A percentile compares a stretch with the other conserved stretches of the same genome.
Conservation (phyloP, 345 rosid species). For the Acer yangbiense region DNA sequence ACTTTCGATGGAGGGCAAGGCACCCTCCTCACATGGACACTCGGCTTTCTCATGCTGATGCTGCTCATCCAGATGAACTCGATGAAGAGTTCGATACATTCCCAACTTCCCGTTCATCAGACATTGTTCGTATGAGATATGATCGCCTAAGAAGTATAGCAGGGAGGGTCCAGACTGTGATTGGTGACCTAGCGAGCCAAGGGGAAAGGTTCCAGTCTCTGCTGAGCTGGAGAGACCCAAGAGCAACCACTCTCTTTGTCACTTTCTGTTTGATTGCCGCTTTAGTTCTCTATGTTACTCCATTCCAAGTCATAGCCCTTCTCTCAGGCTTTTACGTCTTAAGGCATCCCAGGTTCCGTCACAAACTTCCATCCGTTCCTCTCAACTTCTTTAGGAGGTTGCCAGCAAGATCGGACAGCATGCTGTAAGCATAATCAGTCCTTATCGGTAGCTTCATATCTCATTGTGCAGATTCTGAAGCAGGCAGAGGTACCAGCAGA, state of each 20-base stretch:
- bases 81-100: constrained; percentile 95
- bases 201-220: constrained; percentile 86
- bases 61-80: constrained; percentile 85
- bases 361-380: constrained; percentile 79
- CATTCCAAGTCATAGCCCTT: constrained; percentile 83
- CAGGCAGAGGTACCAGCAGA: neutral
- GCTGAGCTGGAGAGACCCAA: constrained; percentile 96
- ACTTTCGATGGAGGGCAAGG: constrained; percentile 83
- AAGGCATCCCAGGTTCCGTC: constrained; percentile 93
- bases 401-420: constrained; percentile 95
- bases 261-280: constrained; percentile 85
- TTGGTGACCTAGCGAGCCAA: constrained; percentile 92
- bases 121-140: constrained; percentile 79
- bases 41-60: constrained; percentile 81
- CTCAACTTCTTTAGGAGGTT: constrained; percentile 93
- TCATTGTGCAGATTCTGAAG: neutral
- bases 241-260: constrained; percentile 88
- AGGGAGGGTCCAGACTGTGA: constrained; percentile 91
- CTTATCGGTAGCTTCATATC: neutral
- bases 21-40: constrained; percentile 99
- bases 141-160: constrained; percentile 92
- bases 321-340: constrained; percentile 67
- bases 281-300: constrained; percentile 78
- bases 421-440: constrained; percentile 47
- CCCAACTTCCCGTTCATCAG: constrained; percentile 74